Base-by-base conservation (phyloP, 1,139 yeast species). In the Geotrichum histeridarum region DNA sequence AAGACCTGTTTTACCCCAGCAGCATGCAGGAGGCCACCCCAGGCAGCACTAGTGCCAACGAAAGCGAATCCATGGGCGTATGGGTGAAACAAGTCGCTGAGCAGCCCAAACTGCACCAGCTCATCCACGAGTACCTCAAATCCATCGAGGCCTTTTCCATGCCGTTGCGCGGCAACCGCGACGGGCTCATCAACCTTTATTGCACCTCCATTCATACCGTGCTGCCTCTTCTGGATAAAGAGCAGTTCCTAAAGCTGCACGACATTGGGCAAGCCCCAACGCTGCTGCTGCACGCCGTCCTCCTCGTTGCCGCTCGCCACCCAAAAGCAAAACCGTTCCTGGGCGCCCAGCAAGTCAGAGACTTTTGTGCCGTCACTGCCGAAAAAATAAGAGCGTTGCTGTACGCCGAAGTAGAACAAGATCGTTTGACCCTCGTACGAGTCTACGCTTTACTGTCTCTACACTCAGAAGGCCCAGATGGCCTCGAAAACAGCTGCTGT, bases 331-430 rank as follows among this genome's bases (percentile, higher is more conserved):
- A 61, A 37, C 66, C 66, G 15, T 67, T 67, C 35, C 58, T 73
- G 8, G 67, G 65, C 42, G 60, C 61, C 41, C 67, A 67, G 58
- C 62, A 66, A 9, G 67, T 64, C n/a, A 63, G 73, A 14, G 68
- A 68, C 47, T 70, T 69, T 58, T 70, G 72, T 44, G 61, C 68
- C 9, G 54, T 63, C 11, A 68, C 70, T 0, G 68, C 70, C 7
- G 65, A 63, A 27, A 74, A 74, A 56, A 71, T 73, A 38, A 62
- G 76, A 17, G 78, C 76, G 15, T 63, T 75, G 17, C 61, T 75
- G 51, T 74, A 70, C 37, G 74, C 75, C n/a, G 69, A 74, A 44
- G 75, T 75, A 14, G 77, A 74, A 54, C 71, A 70, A 41, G 77
- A 74, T 50, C 64, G 75, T 48, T 63, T 74, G 53, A 67, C 74